phyloP scores from a whole-genome alignment of 768 basidiomycete species.

The Dioszegia aurantiaca region DNA sequence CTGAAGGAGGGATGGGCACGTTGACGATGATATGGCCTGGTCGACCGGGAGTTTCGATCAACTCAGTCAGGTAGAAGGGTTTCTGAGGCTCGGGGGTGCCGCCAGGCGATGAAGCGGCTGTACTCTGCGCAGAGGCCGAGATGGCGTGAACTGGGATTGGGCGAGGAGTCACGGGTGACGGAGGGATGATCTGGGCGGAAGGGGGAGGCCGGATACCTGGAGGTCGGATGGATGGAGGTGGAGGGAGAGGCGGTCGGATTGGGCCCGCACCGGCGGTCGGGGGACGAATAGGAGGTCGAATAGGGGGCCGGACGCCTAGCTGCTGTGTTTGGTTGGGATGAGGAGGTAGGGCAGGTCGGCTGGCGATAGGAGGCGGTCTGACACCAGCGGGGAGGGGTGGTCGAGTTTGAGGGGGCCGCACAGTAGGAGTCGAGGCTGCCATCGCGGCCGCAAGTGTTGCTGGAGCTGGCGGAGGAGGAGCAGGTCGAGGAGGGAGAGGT shows the following conservation, averaged over 20 bases:
- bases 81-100: slow-evolving; percentile 40
- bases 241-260: not conserved
- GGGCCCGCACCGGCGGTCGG: not conserved
- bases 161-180: slow-evolving; percentile 10
- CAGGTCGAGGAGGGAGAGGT: not conserved
- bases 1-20: slow-evolving; percentile 47
- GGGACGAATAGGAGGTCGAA: slow-evolving; percentile 3
- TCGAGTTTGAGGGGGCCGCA: not conserved
- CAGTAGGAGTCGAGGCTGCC: not conserved
- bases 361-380: not conserved
- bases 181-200: not conserved
- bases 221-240: not conserved
- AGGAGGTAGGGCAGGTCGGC: slow-evolving; percentile 4
- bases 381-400: not conserved
- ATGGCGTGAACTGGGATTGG: slow-evolving; percentile 15
- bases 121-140: slow-evolving; percentile 5
- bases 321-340: not conserved
- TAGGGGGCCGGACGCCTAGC: not conserved
- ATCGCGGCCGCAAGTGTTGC: not conserved
- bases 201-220: not conserved
- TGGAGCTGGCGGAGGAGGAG: not conserved
- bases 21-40: slow-evolving; percentile 48
- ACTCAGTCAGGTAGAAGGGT: slow-evolving; percentile 56
- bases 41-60: slow-evolving; percentile 58
- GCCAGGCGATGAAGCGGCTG: slow-evolving; percentile 11